phyloP scores from a whole-genome alignment of 495 filamentous ascomycete species.

The Aspergillus affinis region DNA sequence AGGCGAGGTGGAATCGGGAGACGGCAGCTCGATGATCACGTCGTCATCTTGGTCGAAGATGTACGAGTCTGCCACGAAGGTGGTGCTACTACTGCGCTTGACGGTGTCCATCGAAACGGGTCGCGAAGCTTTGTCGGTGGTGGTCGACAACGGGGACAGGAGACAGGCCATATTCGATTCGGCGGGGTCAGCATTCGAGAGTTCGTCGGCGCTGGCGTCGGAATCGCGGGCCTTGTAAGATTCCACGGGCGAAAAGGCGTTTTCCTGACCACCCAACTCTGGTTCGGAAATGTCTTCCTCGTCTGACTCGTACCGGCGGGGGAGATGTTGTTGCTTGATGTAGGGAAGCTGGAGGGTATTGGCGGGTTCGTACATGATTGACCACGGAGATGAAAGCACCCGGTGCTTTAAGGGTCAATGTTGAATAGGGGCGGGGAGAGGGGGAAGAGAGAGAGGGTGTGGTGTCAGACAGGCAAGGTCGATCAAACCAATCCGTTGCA shows the following conservation, averaged over 20 bases:
- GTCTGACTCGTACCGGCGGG: constrained; percentile 44
- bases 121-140: constrained; percentile 27
- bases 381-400: not conserved
- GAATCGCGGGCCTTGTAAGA: constrained; percentile 29
- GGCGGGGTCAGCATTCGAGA: constrained; percentile 22
- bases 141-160: constrained; percentile 21
- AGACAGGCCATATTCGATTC: constrained; percentile 29
- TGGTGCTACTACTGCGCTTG: constrained; percentile 39
- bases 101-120: constrained; percentile 44
- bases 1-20: constrained; percentile 31
- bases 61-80: constrained; percentile 35
- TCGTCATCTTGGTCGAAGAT: constrained; percentile 41
- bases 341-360: constrained; percentile 34
- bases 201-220: constrained; percentile 34
- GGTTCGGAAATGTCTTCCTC: constrained; percentile 47
- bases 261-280: constrained; percentile 35
- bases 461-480: not conserved
- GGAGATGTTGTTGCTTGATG: constrained; percentile 37
- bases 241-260: constrained; percentile 35
- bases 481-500: not conserved
- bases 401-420: not conserved
- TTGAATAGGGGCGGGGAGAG: not conserved
- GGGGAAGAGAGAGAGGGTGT: too few species aligned
- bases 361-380: constrained; percentile 33
- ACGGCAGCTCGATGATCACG: constrained; percentile 41